phyloP scores from a whole-genome alignment of 768 basidiomycete species.

The Hericium coralloides region DNA sequence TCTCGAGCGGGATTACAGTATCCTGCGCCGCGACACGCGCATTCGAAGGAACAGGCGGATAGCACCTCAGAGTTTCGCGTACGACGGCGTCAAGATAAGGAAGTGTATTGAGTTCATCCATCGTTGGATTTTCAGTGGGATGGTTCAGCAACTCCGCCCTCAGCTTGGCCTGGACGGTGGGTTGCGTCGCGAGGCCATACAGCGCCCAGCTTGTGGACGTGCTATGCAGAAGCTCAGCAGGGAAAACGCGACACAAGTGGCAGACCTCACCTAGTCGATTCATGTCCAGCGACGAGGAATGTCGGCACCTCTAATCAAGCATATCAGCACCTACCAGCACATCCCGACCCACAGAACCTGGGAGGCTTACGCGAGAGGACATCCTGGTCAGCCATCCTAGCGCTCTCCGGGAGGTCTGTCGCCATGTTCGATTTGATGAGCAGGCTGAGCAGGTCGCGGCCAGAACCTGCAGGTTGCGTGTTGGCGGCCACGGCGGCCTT shows the following conservation, averaged over 20 bases:
- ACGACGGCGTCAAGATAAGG: constrained; percentile 45
- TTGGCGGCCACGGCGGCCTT: constrained; percentile 25
- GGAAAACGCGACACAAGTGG: background rate
- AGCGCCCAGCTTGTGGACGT: constrained; percentile 50
- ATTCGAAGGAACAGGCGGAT: constrained; percentile 10
- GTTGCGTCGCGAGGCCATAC: constrained; percentile 41
- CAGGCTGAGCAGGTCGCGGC: constrained; percentile 52
- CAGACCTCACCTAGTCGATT: constrained; percentile 40
- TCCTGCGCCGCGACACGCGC: constrained; percentile 9
- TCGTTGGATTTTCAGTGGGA: constrained; percentile 47
- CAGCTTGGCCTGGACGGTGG: constrained; percentile 43
- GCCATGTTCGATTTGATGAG: constrained; percentile 59
- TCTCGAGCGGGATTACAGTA: constrained; percentile 8
- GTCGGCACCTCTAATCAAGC: constrained; percentile 44
- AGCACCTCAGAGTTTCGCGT: constrained; percentile 8
- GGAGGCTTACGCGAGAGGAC: constrained; percentile 42
- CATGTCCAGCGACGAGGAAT: constrained; percentile 51
- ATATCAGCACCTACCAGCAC: background rate
- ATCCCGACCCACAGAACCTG: background rate
- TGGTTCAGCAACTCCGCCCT: constrained; percentile 47
- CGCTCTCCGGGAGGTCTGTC: constrained; percentile 44
- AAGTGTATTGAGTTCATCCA: constrained; percentile 60
- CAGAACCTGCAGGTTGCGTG: constrained; percentile 13
- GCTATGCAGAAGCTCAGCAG: constrained; percentile 1
- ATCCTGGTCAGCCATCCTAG: constrained; percentile 53